Evolutionary conservation across 306 rosid species (phyloP).

Genomic region (Medicago truncatula): MtrunA17r5.0-ANR NC_053044.1:6976501-6977000

Average conservation of each 20-base stretch:
- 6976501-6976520: too few species aligned
- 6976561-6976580: too few species aligned
- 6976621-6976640: neutral
- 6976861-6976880: neutral
- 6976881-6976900: neutral
- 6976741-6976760: neutral
- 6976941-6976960: too few species aligned
- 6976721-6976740: neutral
- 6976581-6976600: too few species aligned
- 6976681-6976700: neutral
- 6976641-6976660: neutral
- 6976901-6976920: too few species aligned
- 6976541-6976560: too few species aligned
- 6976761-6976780: slow-evolving; percentile 16
- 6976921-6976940: too few species aligned
- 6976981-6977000: too few species aligned
- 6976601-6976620: too few species aligned
- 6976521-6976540: too few species aligned
- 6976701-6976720: neutral
- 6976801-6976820: neutral
- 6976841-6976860: neutral
- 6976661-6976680: neutral
- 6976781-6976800: neutral
- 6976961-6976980: too few species aligned
- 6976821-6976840: neutral